Evolutionary conservation across 2,329 filamentous ascomycete genomes (phyloP).

Genomic region (Fusarium sp.): DNA sequence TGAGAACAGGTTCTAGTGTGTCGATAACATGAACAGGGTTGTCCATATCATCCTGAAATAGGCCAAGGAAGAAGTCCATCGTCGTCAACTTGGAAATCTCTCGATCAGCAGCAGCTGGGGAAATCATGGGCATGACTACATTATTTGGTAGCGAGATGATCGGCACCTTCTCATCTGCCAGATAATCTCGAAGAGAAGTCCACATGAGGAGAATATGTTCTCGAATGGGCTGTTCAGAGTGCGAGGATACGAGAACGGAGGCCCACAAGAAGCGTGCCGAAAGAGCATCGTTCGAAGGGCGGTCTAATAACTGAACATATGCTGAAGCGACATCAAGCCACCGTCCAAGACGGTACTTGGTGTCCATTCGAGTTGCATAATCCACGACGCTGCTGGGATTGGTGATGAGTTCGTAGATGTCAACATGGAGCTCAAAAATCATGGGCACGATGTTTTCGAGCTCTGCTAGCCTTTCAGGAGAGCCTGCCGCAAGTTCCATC

Average conservation of each 20-base stretch:
- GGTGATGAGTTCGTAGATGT: constrained; percentile 67
- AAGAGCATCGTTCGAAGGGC: constrained; percentile 51
- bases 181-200: constrained; percentile 64
- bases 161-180: constrained; percentile 52
- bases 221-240: constrained; percentile 61
- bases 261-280: constrained; percentile 67
- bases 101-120: constrained; percentile 81
- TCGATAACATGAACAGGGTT: constrained; percentile 89
- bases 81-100: constrained; percentile 93
- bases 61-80: constrained; percentile 92
- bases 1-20: constrained; percentile 89
- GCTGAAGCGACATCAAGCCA: constrained; percentile 63
- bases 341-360: constrained; percentile 58
- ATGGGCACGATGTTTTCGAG: constrained; percentile 62
- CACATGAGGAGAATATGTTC: constrained; percentile 67
- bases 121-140: constrained; percentile 86
- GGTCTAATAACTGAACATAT: constrained; percentile 51
- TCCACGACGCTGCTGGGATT: constrained; percentile 65
- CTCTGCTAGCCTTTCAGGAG: constrained; percentile 42
- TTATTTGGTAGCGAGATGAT: constrained; percentile 81
- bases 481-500: constrained; percentile 46
- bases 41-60: constrained; percentile 84
- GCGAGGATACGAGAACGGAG: constrained; percentile 61
- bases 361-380: constrained; percentile 57
- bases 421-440: constrained; percentile 69